Evolutionary conservation across 345 rosid species (phyloP).

Genomic region (Camelina sativa): DNA sequence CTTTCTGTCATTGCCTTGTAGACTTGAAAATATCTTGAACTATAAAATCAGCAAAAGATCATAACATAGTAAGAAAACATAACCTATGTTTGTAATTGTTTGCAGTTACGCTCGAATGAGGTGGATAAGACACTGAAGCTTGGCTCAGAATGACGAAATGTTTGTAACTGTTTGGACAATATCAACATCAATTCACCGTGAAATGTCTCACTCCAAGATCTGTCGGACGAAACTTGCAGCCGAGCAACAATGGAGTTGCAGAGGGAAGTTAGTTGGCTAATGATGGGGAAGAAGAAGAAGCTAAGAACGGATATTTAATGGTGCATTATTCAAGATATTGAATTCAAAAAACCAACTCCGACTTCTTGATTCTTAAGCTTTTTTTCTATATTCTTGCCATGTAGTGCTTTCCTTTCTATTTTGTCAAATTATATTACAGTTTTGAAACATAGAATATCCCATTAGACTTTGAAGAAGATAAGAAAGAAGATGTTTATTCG

Average conservation of each 20-base stretch:
- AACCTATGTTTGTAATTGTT: conserved; percentile 15
- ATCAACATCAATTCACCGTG: conserved; percentile 1
- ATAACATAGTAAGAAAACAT: background rate
- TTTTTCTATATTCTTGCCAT: no score
- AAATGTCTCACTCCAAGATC: conserved; percentile 8
- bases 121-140: conserved; percentile 86
- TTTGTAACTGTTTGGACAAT: background rate
- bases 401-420: background rate
- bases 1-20: background rate
- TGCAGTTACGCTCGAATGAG: conserved; percentile 79
- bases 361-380: background rate
- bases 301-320: background rate
- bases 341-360: background rate
- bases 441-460: background rate
- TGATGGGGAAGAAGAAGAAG: background rate
- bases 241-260: background rate
- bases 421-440: background rate
- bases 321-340: background rate
- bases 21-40: background rate
- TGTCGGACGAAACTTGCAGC: background rate
- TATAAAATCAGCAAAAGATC: background rate
- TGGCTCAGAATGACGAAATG: conserved; percentile 59
- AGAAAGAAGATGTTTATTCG: background rate
- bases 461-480: background rate
- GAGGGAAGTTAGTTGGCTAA: background rate